Conservation (phyloP, 257 asterid species). For the Rehmannia glutinosa region DNA sequence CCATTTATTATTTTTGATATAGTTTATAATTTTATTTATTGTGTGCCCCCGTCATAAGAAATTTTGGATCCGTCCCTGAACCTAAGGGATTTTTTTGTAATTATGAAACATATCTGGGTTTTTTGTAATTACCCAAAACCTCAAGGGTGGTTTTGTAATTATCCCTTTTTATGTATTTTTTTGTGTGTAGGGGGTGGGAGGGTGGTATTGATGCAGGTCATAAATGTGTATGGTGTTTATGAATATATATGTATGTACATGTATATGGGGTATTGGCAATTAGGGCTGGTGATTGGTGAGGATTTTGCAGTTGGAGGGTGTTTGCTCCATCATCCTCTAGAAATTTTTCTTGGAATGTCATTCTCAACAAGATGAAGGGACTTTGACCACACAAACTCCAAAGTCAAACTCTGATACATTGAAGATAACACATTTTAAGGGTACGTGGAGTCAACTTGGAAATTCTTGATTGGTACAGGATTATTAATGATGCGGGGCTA, state of each 20-base stretch:
- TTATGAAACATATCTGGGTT: too few relatives aligned
- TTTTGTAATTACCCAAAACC: too few relatives aligned
- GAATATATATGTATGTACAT: not conserved
- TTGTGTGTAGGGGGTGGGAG: too few relatives aligned
- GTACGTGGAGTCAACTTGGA: not conserved
- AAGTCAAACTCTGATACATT: not conserved
- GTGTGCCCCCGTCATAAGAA: too few relatives aligned
- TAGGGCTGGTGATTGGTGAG: slow-evolving; percentile 23
- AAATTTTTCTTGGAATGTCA: not conserved
- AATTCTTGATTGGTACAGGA: not conserved
- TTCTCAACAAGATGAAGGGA: not conserved
- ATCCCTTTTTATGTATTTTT: too few relatives aligned
- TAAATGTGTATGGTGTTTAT: not conserved
- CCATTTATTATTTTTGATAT: too few relatives aligned
- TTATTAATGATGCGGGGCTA: not conserved
- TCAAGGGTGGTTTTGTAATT: too few relatives aligned
- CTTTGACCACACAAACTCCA: not conserved
- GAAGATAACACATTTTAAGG: too few relatives aligned
- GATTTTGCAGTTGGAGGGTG: slow-evolving; percentile 22
- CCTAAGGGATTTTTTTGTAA: too few relatives aligned
- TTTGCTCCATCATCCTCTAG: not conserved
- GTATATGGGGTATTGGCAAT: not conserved
- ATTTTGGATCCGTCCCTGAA: too few relatives aligned
- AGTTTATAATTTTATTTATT: too few relatives aligned
- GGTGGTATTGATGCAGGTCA: too few relatives aligned